Percentiles rank a stretch among this genome's conserved stretches.
These are phyloP conservation scores for Globisporangium heterothallicum DNA, from an alignment of 352 stramenopile genomes.

Conservation along the genomic window DNA sequence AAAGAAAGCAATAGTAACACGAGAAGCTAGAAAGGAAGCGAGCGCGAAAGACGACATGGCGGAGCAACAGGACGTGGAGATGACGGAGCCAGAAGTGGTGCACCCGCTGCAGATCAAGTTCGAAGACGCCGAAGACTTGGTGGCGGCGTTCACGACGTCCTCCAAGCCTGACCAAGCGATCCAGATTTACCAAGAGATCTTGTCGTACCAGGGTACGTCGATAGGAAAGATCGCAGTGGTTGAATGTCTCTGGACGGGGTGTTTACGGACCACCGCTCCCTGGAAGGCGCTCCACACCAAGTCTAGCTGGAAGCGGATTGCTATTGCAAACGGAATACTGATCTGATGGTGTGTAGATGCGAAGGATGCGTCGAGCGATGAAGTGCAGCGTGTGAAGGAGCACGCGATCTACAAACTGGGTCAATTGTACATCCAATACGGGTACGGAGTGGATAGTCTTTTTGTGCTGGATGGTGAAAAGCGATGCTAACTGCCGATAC, in stretches of 20 bases:
- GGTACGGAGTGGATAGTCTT: slow-evolving; percentile 26
- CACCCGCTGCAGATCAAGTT: slow-evolving; percentile 75
- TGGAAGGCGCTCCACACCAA: no score
- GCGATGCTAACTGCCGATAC: no score
- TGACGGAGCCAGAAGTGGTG: slow-evolving; percentile 54
- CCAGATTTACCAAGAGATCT: slow-evolving; percentile 58
- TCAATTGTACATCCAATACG: slow-evolving; percentile 87
- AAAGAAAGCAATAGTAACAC: not conserved
- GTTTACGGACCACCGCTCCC: no score
- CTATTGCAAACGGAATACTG: not conserved
- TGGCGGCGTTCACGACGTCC: slow-evolving; percentile 22
- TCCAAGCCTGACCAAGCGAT: slow-evolving; percentile 49
- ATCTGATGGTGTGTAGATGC: slow-evolving; percentile 22
- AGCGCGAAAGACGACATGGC: slow-evolving; percentile 11
- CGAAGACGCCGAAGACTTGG: slow-evolving; percentile 63
- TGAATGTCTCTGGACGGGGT: not conserved
- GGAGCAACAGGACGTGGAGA: slow-evolving; percentile 59
- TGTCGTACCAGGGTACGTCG: slow-evolving; percentile 44
- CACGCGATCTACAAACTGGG: slow-evolving; percentile 94
- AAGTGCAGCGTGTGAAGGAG: slow-evolving; percentile 92
- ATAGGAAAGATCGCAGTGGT: not conserved
- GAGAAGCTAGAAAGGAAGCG: not conserved
- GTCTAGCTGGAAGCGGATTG: no score
- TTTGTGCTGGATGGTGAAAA: no score
- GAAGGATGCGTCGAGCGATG: slow-evolving; percentile 57